phyloP scores from a whole-genome alignment of 2,329 filamentous ascomycete species.

The Ophiostoma australiae region DNA sequence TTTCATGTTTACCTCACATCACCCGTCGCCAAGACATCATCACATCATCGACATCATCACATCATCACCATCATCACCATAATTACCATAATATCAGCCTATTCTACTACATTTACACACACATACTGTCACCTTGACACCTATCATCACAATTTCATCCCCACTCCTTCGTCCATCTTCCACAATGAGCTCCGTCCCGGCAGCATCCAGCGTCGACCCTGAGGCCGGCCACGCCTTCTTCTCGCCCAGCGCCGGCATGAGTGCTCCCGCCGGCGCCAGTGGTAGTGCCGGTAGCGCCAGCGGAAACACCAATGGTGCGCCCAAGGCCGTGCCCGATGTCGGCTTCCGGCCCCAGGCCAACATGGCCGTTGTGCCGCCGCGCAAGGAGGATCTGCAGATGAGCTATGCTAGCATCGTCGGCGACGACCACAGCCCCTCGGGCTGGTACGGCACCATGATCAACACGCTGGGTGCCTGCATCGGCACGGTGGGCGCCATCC shows the following conservation, averaged over 20 bases:
- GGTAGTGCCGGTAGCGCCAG: not conserved
- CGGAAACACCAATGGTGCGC: not conserved
- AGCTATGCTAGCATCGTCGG: slow-evolving; percentile 65
- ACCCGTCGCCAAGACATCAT: not conserved
- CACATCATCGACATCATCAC: not conserved
- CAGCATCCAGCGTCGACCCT: not conserved
- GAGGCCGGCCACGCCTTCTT: not conserved
- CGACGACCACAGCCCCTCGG: slow-evolving; percentile 63
- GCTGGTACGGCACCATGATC: slow-evolving; percentile 84
- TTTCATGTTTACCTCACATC: not conserved
- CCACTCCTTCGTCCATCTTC: slow-evolving; percentile 7
- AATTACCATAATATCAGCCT: too few relatives aligned
- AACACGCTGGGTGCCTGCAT: slow-evolving; percentile 63
- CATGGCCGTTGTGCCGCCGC: slow-evolving; percentile 72
- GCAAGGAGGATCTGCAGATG: slow-evolving; percentile 76
- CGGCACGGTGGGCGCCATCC: slow-evolving; percentile 77
- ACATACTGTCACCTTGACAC: not conserved
- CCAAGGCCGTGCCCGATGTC: slow-evolving; percentile 10
- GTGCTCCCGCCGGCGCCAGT: not conserved
- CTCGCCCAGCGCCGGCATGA: slow-evolving; percentile 12
- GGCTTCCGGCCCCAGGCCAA: slow-evolving; percentile 50
- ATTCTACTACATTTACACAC: not conserved
- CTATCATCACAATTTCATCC: not conserved
- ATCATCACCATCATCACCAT: too few relatives aligned
- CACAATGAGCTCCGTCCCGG: slow-evolving; percentile 12